phyloP scores from a whole-genome alignment of 2,329 filamentous ascomycete species.

The Penicillium concentricum region DNA sequence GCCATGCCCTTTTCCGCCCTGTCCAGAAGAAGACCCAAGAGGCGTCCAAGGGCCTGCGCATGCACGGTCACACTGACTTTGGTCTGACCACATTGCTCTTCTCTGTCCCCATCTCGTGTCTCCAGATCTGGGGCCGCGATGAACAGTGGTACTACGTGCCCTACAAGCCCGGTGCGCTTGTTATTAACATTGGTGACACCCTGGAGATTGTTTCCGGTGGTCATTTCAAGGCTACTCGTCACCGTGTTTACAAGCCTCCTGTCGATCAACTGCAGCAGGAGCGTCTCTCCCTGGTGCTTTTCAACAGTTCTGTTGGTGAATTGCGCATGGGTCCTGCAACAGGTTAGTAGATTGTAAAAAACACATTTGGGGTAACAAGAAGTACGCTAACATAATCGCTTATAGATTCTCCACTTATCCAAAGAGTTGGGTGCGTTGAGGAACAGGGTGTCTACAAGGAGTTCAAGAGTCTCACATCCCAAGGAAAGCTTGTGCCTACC shows the following conservation, averaged over 20 bases:
- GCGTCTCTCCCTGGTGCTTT: slow-evolving; percentile 40
- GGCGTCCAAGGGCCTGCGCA: slow-evolving; percentile 40
- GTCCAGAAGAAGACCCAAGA: slow-evolving; percentile 35
- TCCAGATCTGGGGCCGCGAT: slow-evolving; percentile 48
- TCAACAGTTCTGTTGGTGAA: slow-evolving; percentile 49
- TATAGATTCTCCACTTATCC: slow-evolving; percentile 40
- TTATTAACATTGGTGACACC: slow-evolving; percentile 51
- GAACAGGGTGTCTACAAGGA: slow-evolving; percentile 49
- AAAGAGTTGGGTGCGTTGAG: slow-evolving; percentile 45
- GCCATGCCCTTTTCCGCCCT: slow-evolving; percentile 47
- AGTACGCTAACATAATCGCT: background rate
- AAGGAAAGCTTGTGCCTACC: slow-evolving; percentile 46
- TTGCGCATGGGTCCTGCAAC: slow-evolving; percentile 45
- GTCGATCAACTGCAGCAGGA: slow-evolving; percentile 35
- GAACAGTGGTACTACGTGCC: slow-evolving; percentile 50
- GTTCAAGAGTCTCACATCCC: slow-evolving; percentile 44
- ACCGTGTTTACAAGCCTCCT: slow-evolving; percentile 46
- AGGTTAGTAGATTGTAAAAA: slow-evolving; percentile 14
- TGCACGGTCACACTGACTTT: slow-evolving; percentile 52
- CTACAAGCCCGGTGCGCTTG: slow-evolving; percentile 47
- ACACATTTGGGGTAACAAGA: background rate
- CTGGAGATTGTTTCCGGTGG: slow-evolving; percentile 49
- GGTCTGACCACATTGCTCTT: slow-evolving; percentile 49
- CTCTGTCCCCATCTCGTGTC: slow-evolving; percentile 48
- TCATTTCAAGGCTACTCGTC: slow-evolving; percentile 49